phyloP scores from a whole-genome alignment of 345 rosid species.

The Syzygium aromaticum region DNA sequence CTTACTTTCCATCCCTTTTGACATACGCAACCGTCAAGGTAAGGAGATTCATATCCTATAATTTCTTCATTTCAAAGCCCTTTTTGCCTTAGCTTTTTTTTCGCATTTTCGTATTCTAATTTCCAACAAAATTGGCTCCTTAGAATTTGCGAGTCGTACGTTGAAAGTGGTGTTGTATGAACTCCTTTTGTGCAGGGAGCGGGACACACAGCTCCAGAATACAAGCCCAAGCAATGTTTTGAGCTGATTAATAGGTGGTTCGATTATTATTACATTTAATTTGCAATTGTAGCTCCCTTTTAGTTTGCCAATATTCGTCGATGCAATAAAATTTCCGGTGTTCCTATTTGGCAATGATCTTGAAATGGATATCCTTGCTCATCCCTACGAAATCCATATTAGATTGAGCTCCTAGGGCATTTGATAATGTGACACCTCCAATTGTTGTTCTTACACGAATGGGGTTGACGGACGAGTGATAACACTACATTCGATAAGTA shows the following conservation, averaged over 20 bases:
- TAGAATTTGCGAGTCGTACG: not conserved
- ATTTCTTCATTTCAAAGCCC: not conserved
- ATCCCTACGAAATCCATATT: not conserved
- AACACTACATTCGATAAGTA: not conserved
- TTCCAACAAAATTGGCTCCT: not conserved
- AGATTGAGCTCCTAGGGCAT: not conserved
- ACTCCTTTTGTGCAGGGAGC: not conserved
- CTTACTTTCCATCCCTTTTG: not conserved
- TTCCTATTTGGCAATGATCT: rapidly evolving
- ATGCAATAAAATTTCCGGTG: not conserved
- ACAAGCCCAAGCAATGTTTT: not conserved
- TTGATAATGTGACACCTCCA: not conserved
- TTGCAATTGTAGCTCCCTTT: not conserved
- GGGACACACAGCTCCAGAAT: not conserved
- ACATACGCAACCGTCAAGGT: not conserved
- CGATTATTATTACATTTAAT: not conserved
- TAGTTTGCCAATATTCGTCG: not conserved
- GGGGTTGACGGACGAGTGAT: not conserved
- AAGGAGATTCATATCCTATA: not conserved
- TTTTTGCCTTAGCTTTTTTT: not conserved
- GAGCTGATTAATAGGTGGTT: not conserved
- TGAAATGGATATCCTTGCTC: not conserved
- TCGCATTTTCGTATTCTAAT: not conserved
- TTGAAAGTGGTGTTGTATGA: not conserved
- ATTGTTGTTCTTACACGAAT: not conserved